phyloP scores from a whole-genome alignment of 768 basidiomycete species.

The Agaricus subrufescens region DNA sequence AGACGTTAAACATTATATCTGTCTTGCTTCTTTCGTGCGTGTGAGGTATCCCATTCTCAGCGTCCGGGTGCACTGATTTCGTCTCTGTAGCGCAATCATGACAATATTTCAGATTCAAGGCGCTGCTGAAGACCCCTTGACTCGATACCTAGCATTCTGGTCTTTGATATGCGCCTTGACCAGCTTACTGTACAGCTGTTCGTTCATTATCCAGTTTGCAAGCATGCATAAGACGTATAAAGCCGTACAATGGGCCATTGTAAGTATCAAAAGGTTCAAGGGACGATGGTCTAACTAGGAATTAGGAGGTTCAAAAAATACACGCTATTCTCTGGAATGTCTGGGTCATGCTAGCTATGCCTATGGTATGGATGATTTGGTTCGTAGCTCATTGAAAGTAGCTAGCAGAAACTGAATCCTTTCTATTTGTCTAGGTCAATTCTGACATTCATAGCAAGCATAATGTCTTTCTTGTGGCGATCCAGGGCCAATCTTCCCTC shows the following conservation, averaged over 20 bases:
- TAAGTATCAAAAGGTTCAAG: no score
- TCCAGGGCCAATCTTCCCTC: slow-evolving; percentile 40
- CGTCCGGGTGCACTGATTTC: not conserved
- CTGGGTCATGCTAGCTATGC: slow-evolving; percentile 59
- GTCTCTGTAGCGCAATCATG: slow-evolving; percentile 20
- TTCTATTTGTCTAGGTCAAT: slow-evolving; percentile 39
- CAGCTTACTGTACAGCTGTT: no score
- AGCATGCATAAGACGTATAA: no score
- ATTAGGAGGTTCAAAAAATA: slow-evolving; percentile 43
- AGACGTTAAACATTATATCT: slow-evolving; percentile 23
- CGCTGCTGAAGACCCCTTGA: slow-evolving; percentile 44
- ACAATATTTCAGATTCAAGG: slow-evolving; percentile 26
- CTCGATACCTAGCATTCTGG: slow-evolving; percentile 48
- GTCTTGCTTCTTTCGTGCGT: slow-evolving; percentile 17
- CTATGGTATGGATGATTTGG: slow-evolving; percentile 60
- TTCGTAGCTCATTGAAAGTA: slow-evolving; percentile 12
- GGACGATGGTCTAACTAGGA: no score
- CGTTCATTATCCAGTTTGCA: no score
- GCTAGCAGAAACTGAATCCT: not conserved
- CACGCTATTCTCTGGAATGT: slow-evolving; percentile 47
- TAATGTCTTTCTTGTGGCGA: slow-evolving; percentile 63
- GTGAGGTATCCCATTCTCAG: no score
- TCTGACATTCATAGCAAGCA: slow-evolving; percentile 48
- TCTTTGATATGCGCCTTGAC: slow-evolving; percentile 33
- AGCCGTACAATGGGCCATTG: no score